A percentile compares a stretch with the other conserved stretches of the same genome.
These are phyloP conservation scores for Phytophthora melonis DNA, from an alignment of 352 stramenopile genomes.

Conservation along the genomic window DNA sequence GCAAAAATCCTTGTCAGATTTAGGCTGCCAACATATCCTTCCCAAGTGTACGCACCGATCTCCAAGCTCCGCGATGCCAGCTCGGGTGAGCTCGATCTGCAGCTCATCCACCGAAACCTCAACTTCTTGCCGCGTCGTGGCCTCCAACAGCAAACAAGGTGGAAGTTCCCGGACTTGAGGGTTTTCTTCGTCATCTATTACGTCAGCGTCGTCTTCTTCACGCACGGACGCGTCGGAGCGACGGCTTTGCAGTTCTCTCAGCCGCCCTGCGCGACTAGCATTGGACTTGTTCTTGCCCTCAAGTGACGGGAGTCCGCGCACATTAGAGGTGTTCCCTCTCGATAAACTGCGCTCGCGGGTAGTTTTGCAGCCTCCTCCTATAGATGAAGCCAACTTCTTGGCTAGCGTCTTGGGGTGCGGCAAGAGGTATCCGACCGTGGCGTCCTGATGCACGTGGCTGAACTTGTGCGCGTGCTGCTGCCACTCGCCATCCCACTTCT, in stretches of 20 bases:
- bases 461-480: slow-evolving; percentile 66
- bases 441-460: slow-evolving; percentile 68
- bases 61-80: slow-evolving; percentile 33
- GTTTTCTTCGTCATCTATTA: slow-evolving; percentile 33
- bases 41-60: slow-evolving; percentile 50
- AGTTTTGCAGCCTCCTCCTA: slow-evolving; percentile 21
- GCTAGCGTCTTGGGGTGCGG: slow-evolving; percentile 42
- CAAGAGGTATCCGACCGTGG: slow-evolving; percentile 74
- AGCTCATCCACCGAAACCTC: slow-evolving; percentile 68
- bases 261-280: slow-evolving; percentile 27
- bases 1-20: not conserved
- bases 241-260: slow-evolving; percentile 20
- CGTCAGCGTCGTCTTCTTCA: slow-evolving; percentile 19
- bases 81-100: slow-evolving; percentile 59
- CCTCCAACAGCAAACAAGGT: slow-evolving; percentile 66
- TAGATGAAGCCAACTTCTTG: slow-evolving; percentile 18
- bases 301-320: slow-evolving; percentile 28
- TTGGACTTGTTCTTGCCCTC: slow-evolving; percentile 18
- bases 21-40: not conserved
- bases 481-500: slow-evolving; percentile 82
- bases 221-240: not conserved
- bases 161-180: slow-evolving; percentile 40
- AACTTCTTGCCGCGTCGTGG: slow-evolving; percentile 68
- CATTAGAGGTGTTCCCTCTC: slow-evolving; percentile 10
- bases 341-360: slow-evolving; percentile 14